Base-by-base conservation (phyloP, 2,329 filamentous ascomycete genomes). In the Botrytis pseudocinerea region DNA sequence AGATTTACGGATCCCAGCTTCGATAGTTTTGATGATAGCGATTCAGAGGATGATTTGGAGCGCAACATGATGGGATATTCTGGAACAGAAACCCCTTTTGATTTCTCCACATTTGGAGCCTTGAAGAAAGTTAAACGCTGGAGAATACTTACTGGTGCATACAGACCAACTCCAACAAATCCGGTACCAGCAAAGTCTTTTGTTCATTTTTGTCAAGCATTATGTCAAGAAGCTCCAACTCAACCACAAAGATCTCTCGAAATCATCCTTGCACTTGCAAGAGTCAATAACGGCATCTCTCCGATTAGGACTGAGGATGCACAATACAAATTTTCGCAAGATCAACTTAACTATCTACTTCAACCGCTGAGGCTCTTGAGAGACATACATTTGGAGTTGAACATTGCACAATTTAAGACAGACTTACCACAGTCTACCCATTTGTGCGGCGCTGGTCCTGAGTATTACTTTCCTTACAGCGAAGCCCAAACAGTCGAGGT, bases 121-220 rank as follows among this genome's bases (percentile, higher is more conserved):
- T 25, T 73, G 42, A 57, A 62, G 20, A 73, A 70, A 14, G 65
- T 73, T 28, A 70, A 62, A 28, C 57, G 62, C 25, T 73, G 71
- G 71, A 69, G 57, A 46, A 44, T 73, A 28, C n/a, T 73, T 25
- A 70, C 71, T 4, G 35, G 46, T 10, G 46, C 71, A 32, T 70
- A 73, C 25, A 70, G 28, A 16, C 71, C 71, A 32, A 44, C 35
- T 25, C 46, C 42, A 40, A n/a, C 20, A 4, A 57, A 59, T 22
- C 65, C 71, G 2, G 32, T 61, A 25, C 71, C 71, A 22, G 32
- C 71, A 35, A 73, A 62, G 32, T 54, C 57, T 25, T 73, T 73
- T 46, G 71, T 73, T 59, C 65, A 73, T n/a, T 73, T 73, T 46
- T 73, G 71, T 46, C 71, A 73, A 42, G 59, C 57, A 5, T 18